Conservation (phyloP, 345 rosid genomes). For the Dipteronia dyeriana region DNA sequence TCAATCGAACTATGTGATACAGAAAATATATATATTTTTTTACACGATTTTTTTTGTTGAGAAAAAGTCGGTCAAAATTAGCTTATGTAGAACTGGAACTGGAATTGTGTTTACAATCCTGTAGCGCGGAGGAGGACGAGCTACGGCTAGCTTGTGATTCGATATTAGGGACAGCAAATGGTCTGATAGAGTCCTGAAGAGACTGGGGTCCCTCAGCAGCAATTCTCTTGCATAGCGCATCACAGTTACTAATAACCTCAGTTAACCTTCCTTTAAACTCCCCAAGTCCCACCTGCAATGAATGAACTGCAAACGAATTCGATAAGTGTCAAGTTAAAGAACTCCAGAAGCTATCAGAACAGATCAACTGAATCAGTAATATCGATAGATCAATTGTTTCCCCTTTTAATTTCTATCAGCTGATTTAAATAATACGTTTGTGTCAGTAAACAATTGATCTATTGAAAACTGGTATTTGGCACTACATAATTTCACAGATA, state of each 20-base stretch:
- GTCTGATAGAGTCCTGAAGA: constrained; percentile 50
- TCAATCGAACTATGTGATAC: neutral
- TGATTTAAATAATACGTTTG: neutral
- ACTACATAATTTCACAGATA: neutral
- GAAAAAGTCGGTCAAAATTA: constrained; percentile 3
- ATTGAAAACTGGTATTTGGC: neutral
- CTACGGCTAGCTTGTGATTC: constrained; percentile 26
- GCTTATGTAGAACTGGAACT: constrained; percentile 20
- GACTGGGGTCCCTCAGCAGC: constrained; percentile 76
- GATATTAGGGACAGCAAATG: constrained; percentile 40
- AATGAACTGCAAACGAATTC: constrained; percentile 57
- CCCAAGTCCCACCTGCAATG: constrained; percentile 87
- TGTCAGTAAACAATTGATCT: neutral
- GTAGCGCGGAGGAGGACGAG: constrained; percentile 20
- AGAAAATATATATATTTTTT: no score
- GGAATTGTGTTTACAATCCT: constrained; percentile 8
- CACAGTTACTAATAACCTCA: constrained; percentile 80
- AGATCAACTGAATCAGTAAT: neutral
- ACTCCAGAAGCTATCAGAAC: neutral
- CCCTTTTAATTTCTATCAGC: neutral
- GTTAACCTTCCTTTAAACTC: constrained; percentile 89
- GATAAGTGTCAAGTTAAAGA: constrained; percentile 8
- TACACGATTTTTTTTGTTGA: no score
- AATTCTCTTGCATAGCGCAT: constrained; percentile 79
- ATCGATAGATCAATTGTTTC: neutral